phyloP scores from a whole-genome alignment of 495 filamentous ascomycete genomes.

The Penicillium dipodomyicola region DNA sequence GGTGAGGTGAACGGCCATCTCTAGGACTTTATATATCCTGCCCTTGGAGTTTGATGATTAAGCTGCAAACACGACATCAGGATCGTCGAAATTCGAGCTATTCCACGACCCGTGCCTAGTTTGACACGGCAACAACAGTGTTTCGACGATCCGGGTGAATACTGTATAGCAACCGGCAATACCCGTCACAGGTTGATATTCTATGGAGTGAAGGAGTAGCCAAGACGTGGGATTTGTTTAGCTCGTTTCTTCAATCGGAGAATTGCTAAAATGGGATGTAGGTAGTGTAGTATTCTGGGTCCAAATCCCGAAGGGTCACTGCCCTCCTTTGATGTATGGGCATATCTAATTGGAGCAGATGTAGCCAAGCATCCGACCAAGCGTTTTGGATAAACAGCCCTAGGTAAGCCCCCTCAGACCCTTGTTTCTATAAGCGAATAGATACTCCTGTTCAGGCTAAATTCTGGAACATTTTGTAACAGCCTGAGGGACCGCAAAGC shows the following conservation, averaged over 20 bases:
- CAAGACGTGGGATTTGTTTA: background rate
- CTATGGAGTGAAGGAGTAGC: background rate
- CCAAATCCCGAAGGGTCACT: background rate
- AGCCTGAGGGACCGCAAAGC: background rate
- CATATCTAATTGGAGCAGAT: background rate
- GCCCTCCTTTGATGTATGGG: background rate
- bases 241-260: background rate
- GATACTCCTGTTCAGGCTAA: background rate
- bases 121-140: background rate
- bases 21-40: background rate
- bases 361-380: background rate
- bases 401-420: background rate
- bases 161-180: background rate
- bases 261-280: background rate
- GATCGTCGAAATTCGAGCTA: background rate
- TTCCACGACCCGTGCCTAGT: background rate
- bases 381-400: background rate
- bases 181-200: background rate
- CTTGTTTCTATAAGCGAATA: background rate
- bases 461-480: conserved; percentile 1
- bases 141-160: background rate
- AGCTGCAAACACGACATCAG: background rate
- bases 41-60: background rate
- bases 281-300: background rate
- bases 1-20: background rate